Evolutionary conservation across 169 alveolate genomes (phyloP).

Genomic region (Cyclospora cayetanensis): DNA sequence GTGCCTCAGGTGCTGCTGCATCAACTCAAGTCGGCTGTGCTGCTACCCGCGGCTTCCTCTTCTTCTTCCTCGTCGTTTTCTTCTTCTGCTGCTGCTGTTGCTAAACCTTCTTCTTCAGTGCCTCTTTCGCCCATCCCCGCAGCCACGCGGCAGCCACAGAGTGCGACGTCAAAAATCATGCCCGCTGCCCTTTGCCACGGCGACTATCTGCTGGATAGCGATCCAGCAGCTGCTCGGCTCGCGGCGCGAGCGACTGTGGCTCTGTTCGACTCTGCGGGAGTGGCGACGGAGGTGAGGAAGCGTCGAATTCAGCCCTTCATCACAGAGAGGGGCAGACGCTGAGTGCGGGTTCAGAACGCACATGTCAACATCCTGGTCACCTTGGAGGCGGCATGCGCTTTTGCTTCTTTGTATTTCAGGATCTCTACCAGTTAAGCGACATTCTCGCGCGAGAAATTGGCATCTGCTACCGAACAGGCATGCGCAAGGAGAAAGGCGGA

Average conservation of each 20-base stretch:
- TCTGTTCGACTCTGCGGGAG: constrained; percentile 33
- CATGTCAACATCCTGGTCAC: no score
- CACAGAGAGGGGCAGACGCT: no score
- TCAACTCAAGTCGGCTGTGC: constrained; percentile 19
- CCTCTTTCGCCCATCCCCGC: background rate
- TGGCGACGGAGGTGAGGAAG: background rate
- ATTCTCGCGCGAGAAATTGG: no score
- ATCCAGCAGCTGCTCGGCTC: background rate
- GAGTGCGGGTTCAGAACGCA: no score
- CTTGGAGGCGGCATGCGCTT: no score
- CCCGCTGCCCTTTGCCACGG: background rate
- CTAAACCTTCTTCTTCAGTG: no score
- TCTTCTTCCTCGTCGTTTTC: no score
- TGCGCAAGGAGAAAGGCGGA: no score
- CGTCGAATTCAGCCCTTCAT: background rate
- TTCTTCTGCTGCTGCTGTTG: no score
- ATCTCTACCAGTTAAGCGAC: no score
- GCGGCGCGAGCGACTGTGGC: constrained; percentile 66
- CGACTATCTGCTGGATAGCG: constrained; percentile 41
- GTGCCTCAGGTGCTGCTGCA: constrained; percentile 60
- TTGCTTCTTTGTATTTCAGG: background rate
- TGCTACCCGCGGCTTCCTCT: background rate
- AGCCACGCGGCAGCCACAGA: background rate
- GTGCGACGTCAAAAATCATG: background rate
- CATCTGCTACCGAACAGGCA: no score